Evolutionary conservation across 306 rosid species (phyloP).

Genomic region (Castanea sativa): DNA sequence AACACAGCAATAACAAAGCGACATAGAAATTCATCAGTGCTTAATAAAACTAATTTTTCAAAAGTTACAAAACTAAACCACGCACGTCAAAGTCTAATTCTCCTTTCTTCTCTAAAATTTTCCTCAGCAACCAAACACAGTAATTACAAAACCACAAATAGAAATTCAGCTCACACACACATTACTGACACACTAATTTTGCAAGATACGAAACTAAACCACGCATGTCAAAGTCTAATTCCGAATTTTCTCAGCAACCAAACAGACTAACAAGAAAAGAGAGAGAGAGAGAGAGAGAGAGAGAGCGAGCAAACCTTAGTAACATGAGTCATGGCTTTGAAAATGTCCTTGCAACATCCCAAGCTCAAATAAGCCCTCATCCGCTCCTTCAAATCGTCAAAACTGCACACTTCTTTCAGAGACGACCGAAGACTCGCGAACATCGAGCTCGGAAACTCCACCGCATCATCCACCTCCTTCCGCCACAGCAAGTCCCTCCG

Average conservation of each 20-base stretch:
- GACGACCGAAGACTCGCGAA: conserved; percentile 47
- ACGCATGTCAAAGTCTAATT: too few relatives aligned
- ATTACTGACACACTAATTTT: background rate
- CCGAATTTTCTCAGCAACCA: background rate
- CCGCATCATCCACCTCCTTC: conserved; percentile 15
- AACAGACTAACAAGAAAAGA: background rate
- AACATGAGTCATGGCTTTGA: conserved; percentile 61
- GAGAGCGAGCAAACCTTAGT: conserved; percentile 56
- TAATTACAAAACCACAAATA: too few relatives aligned
- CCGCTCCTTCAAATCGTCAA: conserved; percentile 77
- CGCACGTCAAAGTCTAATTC: too few relatives aligned
- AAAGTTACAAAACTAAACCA: too few relatives aligned
- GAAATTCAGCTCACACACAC: too few relatives aligned
- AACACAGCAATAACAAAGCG: too few relatives aligned
- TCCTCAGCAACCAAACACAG: background rate
- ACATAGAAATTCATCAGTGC: too few relatives aligned
- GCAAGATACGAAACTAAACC: too few relatives aligned
- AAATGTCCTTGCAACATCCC: conserved; percentile 57
- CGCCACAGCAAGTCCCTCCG: conserved; percentile 51
- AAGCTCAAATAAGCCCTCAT: conserved; percentile 65
- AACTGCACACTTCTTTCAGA: conserved; percentile 72
- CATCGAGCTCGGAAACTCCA: conserved; percentile 41
- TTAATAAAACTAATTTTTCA: too few relatives aligned
- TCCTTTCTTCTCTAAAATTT: background rate
- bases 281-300: background rate